These are phyloP conservation scores for Quercus berberidifolia DNA, from an alignment of 306 rosid species.

Conservation along the genomic window DNA sequence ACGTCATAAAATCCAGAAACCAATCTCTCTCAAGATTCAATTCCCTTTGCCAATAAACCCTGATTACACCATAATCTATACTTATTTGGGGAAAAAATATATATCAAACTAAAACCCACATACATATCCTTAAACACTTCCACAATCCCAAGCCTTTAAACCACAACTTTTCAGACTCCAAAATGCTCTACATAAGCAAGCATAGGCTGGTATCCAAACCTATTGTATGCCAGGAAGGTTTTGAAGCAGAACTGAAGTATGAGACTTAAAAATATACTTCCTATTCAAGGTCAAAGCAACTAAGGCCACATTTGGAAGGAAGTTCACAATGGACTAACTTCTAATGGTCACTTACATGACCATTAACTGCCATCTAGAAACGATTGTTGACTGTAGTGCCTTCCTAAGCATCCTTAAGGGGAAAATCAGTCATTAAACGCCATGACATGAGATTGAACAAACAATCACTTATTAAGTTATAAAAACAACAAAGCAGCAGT, in stretches of 20 bases:
- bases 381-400: background rate
- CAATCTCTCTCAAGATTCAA: too few relatives aligned
- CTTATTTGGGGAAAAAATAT: too few relatives aligned
- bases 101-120: too few relatives aligned
- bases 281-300: background rate
- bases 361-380: background rate
- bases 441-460: too few relatives aligned
- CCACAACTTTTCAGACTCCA: too few relatives aligned
- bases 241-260: background rate
- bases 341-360: slow-evolving; percentile 2
- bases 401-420: background rate
- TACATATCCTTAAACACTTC: too few relatives aligned
- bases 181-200: too few relatives aligned
- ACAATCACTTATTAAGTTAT: too few relatives aligned
- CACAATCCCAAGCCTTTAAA: background rate
- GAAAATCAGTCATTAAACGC: background rate
- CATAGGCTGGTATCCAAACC: background rate
- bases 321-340: too few relatives aligned
- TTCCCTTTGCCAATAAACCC: too few relatives aligned
- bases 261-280: background rate
- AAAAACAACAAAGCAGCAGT: too few relatives aligned
- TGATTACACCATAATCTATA: too few relatives aligned
- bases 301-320: background rate
- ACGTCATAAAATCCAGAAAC: background rate
- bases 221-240: background rate